Conservation (phyloP, 1,284 basidiomycete species). For the Trichosporon sp. region DNA sequence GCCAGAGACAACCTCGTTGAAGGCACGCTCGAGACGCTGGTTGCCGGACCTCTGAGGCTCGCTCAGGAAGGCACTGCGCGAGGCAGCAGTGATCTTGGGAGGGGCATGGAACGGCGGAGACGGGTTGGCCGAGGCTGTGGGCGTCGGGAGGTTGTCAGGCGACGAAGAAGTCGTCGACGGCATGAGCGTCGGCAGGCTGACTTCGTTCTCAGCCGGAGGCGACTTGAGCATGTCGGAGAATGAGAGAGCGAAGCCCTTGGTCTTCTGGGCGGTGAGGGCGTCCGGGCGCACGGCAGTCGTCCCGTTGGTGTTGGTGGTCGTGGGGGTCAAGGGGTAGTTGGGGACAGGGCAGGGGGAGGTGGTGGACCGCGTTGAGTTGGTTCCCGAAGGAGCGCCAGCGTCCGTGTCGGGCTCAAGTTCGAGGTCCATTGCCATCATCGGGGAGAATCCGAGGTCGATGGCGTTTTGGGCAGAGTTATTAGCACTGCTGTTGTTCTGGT, state of each 20-base stretch:
- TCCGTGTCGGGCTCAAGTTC: constrained; percentile 38
- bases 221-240: constrained; percentile 48
- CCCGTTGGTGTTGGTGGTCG: constrained; percentile 23
- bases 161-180: neutral
- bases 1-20: constrained; percentile 47
- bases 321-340: constrained; percentile 37
- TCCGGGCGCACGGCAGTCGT: neutral
- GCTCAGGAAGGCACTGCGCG: constrained; percentile 32
- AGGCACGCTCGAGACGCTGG: constrained; percentile 41
- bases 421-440: constrained; percentile 44
- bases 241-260: constrained; percentile 28
- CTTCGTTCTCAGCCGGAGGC: constrained; percentile 26
- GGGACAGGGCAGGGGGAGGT: constrained; percentile 30
- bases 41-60: constrained; percentile 23
- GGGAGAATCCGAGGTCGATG: constrained; percentile 34
- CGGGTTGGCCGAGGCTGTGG: constrained; percentile 33
- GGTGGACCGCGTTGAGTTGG: constrained; percentile 35
- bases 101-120: constrained; percentile 31
- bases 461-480: constrained; percentile 27
- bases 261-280: constrained; percentile 2
- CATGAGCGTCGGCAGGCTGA: neutral
- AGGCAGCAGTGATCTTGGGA: constrained; percentile 38
- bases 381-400: constrained; percentile 19
- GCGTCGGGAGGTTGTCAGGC: constrained; percentile 26
- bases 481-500: neutral